Evolutionary conservation across 2,329 filamentous ascomycete genomes (phyloP).

Genomic region (Chrysoporthe deuterocubensis): DNA sequence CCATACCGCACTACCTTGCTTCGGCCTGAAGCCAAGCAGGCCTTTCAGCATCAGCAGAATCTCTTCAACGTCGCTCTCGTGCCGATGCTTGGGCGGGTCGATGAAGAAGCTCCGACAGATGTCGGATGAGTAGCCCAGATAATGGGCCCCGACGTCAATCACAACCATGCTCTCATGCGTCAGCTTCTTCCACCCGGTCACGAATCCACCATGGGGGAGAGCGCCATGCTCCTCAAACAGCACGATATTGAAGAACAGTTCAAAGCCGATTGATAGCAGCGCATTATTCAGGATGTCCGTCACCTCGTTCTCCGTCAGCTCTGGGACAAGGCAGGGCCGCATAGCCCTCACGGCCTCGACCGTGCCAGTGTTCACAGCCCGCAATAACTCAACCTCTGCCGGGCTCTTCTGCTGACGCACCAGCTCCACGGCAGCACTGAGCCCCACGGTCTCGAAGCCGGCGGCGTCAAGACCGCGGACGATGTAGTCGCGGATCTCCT

Average conservation of each 20-base stretch:
- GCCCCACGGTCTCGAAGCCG: constrained; percentile 60
- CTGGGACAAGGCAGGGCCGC: constrained; percentile 56
- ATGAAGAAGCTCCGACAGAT: constrained; percentile 67
- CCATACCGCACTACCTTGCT: not conserved
- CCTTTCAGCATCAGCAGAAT: not conserved
- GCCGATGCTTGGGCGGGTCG: constrained; percentile 35
- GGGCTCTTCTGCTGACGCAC: constrained; percentile 62
- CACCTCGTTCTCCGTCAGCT: constrained; percentile 62
- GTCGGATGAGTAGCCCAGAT: constrained; percentile 66
- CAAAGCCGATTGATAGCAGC: constrained; percentile 56
- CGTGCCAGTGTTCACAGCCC: constrained; percentile 67
- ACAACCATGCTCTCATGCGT: constrained; percentile 60
- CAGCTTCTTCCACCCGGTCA: constrained; percentile 54
- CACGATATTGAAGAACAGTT: constrained; percentile 67
- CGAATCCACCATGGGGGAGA: constrained; percentile 57
- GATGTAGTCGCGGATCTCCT: constrained; percentile 68
- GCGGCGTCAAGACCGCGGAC: constrained; percentile 56
- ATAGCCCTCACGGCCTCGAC: constrained; percentile 64
- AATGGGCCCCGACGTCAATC: constrained; percentile 66
- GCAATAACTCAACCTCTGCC: constrained; percentile 60
- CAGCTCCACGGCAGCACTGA: constrained; percentile 58
- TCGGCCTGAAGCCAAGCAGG: not conserved
- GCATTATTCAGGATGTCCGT: constrained; percentile 59
- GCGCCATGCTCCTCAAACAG: constrained; percentile 62
- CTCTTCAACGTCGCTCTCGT: not conserved